Evolutionary conservation across 2,329 filamentous ascomycete genomes (phyloP).

Genomic region (Cytospora piceae): DNA sequence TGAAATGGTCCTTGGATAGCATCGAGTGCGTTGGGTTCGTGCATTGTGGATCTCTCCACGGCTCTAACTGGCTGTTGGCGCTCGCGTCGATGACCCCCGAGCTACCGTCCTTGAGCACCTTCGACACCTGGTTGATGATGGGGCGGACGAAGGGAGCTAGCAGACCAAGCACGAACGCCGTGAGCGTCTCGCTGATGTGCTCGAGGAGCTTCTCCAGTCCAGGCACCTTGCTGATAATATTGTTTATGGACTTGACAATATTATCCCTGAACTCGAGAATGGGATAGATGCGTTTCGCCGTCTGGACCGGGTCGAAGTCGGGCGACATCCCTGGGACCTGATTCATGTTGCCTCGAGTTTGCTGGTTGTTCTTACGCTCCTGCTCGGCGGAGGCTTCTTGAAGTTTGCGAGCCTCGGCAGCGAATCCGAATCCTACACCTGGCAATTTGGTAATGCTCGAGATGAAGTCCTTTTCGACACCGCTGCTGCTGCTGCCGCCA

Average conservation of each 20-base stretch:
- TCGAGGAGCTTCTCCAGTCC: constrained; percentile 89
- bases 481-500: constrained; percentile 41
- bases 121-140: constrained; percentile 84
- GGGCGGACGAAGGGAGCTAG: constrained; percentile 91
- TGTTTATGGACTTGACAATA: constrained; percentile 84
- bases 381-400: constrained; percentile 65
- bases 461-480: constrained; percentile 61
- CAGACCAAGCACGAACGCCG: constrained; percentile 87
- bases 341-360: constrained; percentile 53
- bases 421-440: constrained; percentile 66
- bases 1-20: constrained; percentile 84
- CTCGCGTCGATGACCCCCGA: constrained; percentile 70
- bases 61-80: constrained; percentile 75
- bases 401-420: constrained; percentile 66
- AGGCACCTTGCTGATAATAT: constrained; percentile 87
- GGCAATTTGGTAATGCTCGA: constrained; percentile 78
- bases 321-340: constrained; percentile 75
- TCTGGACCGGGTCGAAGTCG: constrained; percentile 77
- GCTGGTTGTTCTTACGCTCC: constrained; percentile 57
- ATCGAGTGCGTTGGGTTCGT: constrained; percentile 82
- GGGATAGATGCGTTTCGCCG: constrained; percentile 83
- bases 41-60: constrained; percentile 76
- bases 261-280: constrained; percentile 93
- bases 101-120: constrained; percentile 83
- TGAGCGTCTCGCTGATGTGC: constrained; percentile 90